Evolutionary conservation across 192 early-diverging fungal species (phyloP).

Genomic region (Podila horticola): DNA sequence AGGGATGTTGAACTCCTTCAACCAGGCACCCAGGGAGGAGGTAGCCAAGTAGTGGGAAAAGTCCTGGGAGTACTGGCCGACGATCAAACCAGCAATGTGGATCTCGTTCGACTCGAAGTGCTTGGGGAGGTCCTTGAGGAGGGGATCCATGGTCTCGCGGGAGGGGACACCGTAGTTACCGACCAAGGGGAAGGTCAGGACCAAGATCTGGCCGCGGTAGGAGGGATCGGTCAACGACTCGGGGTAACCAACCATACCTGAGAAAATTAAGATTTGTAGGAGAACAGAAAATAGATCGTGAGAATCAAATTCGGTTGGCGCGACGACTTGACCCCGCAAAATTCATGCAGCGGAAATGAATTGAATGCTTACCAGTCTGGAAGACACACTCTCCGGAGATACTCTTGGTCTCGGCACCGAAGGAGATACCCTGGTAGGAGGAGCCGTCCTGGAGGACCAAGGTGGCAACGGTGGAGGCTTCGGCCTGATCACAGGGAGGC

Average conservation of each 20-base stretch:
- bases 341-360: background rate
- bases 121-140: slow-evolving; percentile 87
- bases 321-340: background rate
- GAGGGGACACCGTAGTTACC: slow-evolving; percentile 99
- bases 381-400: slow-evolving; percentile 98
- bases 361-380: slow-evolving; percentile 83
- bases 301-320: background rate
- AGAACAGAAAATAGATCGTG: background rate
- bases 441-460: slow-evolving; percentile 89
- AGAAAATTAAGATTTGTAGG: background rate
- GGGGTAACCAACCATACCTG: slow-evolving; percentile 98
- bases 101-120: slow-evolving; percentile 97
- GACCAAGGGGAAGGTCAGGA: slow-evolving; percentile 96
- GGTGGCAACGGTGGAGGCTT: slow-evolving; percentile 65
- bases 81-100: slow-evolving; percentile 92
- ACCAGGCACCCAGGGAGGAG: slow-evolving; percentile 88
- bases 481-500: slow-evolving; percentile 40
- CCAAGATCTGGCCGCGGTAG: slow-evolving; percentile 97
- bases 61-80: slow-evolving; percentile 92
- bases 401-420: slow-evolving; percentile 87
- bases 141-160: slow-evolving; percentile 81
- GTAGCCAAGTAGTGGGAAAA: slow-evolving; percentile 93
- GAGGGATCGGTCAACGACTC: slow-evolving; percentile 98
- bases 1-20: slow-evolving; percentile 92
- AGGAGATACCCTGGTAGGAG: slow-evolving; percentile 90